Evolutionary conservation across 2,329 filamentous ascomycete species (phyloP).

Genomic region (Talaromyces rugulosus): DNA sequence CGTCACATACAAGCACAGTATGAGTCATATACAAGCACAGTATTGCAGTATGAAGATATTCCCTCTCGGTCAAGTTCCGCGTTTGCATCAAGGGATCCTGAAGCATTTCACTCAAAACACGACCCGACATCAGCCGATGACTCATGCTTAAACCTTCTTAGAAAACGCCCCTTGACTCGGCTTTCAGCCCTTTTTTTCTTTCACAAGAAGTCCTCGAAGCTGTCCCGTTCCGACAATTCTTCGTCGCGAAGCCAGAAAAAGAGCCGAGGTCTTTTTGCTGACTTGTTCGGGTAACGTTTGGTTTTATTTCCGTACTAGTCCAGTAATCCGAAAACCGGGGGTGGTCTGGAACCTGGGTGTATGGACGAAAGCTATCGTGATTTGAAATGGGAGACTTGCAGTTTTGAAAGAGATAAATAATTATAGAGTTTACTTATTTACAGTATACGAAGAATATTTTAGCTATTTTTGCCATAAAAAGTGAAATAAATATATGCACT

Average conservation of each 20-base stretch:
- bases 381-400: not conserved
- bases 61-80: slow-evolving; percentile 1
- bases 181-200: not conserved
- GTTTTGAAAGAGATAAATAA: not conserved
- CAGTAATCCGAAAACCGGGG: slow-evolving; percentile 15
- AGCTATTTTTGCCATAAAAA: not conserved
- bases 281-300: not conserved
- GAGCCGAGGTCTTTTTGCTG: slow-evolving; percentile 13
- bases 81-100: not conserved
- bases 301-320: slow-evolving; percentile 6
- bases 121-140: not conserved
- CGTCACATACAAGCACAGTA: not conserved
- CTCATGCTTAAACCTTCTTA: not conserved
- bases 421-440: not conserved
- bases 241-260: not conserved
- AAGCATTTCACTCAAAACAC: not conserved
- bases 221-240: slow-evolving; percentile 3
- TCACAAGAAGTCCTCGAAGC: not conserved
- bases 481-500: not conserved
- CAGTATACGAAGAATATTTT: not conserved
- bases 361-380: not conserved
- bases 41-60: not conserved
- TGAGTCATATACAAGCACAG: too few relatives aligned
- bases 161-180: not conserved
- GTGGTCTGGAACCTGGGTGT: not conserved